These are phyloP conservation scores for Malassezia slooffiae DNA, from an alignment of 1,284 basidiomycete genomes.

Conservation along the genomic window DNA sequence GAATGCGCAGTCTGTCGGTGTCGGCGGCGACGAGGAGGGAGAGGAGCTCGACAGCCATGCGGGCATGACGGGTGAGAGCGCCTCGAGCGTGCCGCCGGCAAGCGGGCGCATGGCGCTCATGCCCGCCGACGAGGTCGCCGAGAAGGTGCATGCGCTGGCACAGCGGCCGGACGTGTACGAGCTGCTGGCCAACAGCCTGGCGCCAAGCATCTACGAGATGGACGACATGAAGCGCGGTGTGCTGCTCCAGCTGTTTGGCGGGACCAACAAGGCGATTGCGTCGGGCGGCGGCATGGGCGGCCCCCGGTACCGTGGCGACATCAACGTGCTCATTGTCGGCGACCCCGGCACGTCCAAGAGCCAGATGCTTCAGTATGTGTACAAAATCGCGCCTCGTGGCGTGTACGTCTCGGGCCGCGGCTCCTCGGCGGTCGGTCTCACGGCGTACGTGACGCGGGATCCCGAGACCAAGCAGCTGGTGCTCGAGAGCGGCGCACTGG, in stretches of 20 bases:
- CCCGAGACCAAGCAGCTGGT: constrained; percentile 96
- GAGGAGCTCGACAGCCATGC: constrained; percentile 27
- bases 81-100: constrained; percentile 13
- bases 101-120: constrained; percentile 13
- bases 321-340: constrained; percentile 91
- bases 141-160: constrained; percentile 61
- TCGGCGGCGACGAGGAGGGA: constrained; percentile 63
- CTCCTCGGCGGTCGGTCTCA: constrained; percentile 93
- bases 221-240: constrained; percentile 99
- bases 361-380: constrained; percentile 81
- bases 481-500: constrained; percentile 89
- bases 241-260: constrained; percentile 85
- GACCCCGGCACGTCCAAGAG: constrained; percentile 96
- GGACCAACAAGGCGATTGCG: constrained; percentile 89
- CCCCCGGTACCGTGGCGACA: constrained; percentile 89
- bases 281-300: constrained; percentile 87
- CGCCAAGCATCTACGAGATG: constrained; percentile 94
- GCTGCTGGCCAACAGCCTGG: constrained; percentile 69
- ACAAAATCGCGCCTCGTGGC: constrained; percentile 93
- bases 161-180: constrained; percentile 74
- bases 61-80: constrained; percentile 3
- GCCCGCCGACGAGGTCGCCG: constrained; percentile 50
- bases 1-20: constrained; percentile 59
- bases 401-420: constrained; percentile 79
- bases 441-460: constrained; percentile 93